phyloP scores from a whole-genome alignment of 805 yeast genomes.

The Candida sonorensis region DNA sequence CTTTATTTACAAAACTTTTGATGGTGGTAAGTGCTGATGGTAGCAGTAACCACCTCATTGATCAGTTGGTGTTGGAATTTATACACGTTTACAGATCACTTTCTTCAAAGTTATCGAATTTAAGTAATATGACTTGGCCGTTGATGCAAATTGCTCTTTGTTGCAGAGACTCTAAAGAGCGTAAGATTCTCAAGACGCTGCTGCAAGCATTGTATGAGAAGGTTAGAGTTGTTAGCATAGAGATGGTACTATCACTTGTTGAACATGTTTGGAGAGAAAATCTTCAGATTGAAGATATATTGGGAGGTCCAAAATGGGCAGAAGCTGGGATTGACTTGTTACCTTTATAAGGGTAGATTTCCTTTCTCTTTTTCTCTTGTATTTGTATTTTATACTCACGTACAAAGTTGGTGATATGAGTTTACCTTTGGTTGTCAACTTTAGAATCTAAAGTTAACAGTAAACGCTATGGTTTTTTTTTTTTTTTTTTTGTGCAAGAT shows the following conservation, averaged over 20 bases:
- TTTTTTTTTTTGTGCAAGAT: too few species aligned
- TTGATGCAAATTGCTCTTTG: conserved; percentile 39
- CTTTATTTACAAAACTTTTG: conserved; percentile 25
- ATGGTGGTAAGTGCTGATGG: conserved; percentile 23
- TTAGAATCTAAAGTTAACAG: too few species aligned
- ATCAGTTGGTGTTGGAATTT: conserved; percentile 31
- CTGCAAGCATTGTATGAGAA: conserved; percentile 30
- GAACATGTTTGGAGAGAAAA: conserved; percentile 33
- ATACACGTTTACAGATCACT: conserved; percentile 33
- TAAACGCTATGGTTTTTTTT: too few species aligned
- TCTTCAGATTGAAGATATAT: conserved; percentile 30
- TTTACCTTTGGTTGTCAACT: too few species aligned
- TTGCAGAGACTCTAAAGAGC: conserved; percentile 26
- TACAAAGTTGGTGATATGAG: too few species aligned
- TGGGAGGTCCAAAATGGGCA: conserved; percentile 32
- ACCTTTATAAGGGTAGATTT: conserved; percentile 29
- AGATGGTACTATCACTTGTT: conserved; percentile 29
- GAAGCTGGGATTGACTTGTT: conserved; percentile 39
- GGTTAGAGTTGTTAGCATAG: conserved; percentile 36
- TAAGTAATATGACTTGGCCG: conserved; percentile 50
- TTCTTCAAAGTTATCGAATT: conserved; percentile 31
- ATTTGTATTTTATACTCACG: too few species aligned
- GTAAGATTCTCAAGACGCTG: conserved; percentile 17
- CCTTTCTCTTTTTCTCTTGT: too few species aligned
- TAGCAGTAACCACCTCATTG: conserved; percentile 17